These are phyloP conservation scores for Talaromyces atroroseus DNA, from an alignment of 2,329 filamentous ascomycete genomes.

Conservation along the genomic window DNA sequence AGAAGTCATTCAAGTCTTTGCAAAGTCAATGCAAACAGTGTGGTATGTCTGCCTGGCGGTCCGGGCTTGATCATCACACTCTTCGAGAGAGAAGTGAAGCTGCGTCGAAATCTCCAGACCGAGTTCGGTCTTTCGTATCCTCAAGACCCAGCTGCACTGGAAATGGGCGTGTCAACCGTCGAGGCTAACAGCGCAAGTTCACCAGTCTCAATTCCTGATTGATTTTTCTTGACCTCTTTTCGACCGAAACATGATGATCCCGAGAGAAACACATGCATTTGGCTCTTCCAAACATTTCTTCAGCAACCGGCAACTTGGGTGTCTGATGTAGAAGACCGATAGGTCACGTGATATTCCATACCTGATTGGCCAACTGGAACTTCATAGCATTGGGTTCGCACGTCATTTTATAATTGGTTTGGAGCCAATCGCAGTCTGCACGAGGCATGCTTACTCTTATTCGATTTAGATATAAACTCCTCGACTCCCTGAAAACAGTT, in stretches of 20 bases:
- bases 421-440: neutral
- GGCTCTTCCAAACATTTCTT: no score
- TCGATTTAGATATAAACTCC: neutral
- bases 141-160: neutral
- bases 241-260: no score
- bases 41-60: neutral
- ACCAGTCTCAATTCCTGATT: no score
- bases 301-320: no score
- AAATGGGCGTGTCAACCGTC: neutral
- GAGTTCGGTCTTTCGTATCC: neutral
- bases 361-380: neutral
- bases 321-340: no score
- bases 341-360: no score
- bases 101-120: constrained; percentile 7
- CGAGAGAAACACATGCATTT: no score
- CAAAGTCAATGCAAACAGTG: neutral
- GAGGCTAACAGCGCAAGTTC: neutral
- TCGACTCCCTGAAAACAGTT: neutral
- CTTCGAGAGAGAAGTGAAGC: neutral
- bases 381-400: neutral
- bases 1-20: neutral
- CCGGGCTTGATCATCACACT: neutral
- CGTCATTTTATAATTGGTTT: neutral
- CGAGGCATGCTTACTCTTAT: neutral
- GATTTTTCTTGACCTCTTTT: no score